Percentiles rank a stretch among this genome's conserved stretches.
phyloP scores from a whole-genome alignment of 2,329 filamentous ascomycete species.

The Tolypocladium inflatum region DNA sequence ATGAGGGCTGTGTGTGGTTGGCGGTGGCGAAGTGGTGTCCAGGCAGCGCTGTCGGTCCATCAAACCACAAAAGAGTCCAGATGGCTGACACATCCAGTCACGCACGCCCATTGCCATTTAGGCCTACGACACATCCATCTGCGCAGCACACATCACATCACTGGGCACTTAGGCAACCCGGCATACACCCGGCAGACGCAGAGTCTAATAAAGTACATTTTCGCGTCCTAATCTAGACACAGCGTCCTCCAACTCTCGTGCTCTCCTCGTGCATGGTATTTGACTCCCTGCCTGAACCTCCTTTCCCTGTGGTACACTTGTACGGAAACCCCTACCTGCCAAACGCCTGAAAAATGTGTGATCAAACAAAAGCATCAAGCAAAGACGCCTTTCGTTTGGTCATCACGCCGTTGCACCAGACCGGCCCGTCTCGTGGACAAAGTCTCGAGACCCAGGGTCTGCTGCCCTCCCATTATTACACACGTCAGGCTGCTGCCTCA shows the following conservation, averaged over 20 bases:
- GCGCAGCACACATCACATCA: not conserved
- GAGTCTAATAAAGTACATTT: conserved; percentile 34
- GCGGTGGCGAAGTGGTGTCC: not conserved
- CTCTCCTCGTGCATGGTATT: conserved; percentile 16
- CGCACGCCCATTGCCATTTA: not conserved
- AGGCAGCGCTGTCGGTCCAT: not conserved
- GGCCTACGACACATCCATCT: not conserved
- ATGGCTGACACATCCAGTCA: not conserved
- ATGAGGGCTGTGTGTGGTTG: not conserved
- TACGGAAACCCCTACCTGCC: conserved; percentile 8
- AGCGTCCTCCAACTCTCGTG: conserved; percentile 1
- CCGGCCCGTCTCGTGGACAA: not conserved
- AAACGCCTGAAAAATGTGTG: conserved; percentile 15
- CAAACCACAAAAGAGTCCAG: not conserved
- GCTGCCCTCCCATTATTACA: not conserved
- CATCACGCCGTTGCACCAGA: not conserved
- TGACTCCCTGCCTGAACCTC: conserved; percentile 9
- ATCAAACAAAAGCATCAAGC: conserved; percentile 9
- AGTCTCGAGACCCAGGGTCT: not conserved
- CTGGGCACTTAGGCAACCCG: not conserved
- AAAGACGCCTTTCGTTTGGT: conserved; percentile 2
- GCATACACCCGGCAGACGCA: no score
- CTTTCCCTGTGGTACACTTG: conserved; percentile 10
- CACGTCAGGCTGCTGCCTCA: conserved; percentile 12
- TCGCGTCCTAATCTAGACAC: conserved; percentile 20